phyloP scores from a whole-genome alignment of 768 basidiomycete genomes.

The Phylloporus sp. region DNA sequence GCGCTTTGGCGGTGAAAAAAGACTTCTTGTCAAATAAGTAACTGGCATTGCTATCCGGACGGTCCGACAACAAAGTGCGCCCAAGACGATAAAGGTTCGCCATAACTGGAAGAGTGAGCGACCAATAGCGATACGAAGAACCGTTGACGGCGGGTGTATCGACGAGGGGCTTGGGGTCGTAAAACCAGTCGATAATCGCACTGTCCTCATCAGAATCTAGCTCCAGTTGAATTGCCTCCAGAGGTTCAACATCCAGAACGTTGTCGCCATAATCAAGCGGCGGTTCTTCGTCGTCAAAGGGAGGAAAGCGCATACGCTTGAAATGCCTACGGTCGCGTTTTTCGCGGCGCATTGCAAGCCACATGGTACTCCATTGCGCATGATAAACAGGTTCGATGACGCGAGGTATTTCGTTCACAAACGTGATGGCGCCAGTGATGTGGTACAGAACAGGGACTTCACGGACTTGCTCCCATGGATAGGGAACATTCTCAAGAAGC shows the following conservation, averaged over 20 bases:
- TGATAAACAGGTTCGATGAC: constrained; percentile 98
- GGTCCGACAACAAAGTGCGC: constrained; percentile 88
- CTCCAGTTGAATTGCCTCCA: constrained; percentile 97
- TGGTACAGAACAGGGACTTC: constrained; percentile 99
- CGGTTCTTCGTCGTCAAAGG: constrained; percentile 98
- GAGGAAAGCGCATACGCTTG: constrained; percentile 99
- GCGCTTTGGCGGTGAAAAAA: constrained; percentile 97
- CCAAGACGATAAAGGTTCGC: constrained; percentile 96
- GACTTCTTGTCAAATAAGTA: constrained; percentile 97
- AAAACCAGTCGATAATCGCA: constrained; percentile 96
- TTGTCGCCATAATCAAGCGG: constrained; percentile 99
- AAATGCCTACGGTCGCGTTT: constrained; percentile 98
- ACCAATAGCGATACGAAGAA: constrained; percentile 90
- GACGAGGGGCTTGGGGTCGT: constrained; percentile 91
- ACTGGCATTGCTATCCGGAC: constrained; percentile 83
- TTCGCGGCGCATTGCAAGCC: constrained; percentile 98
- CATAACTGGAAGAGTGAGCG: constrained; percentile 89
- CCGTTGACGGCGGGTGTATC: constrained; percentile 93
- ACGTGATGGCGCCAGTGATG: constrained; percentile 98
- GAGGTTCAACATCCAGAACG: constrained; percentile 93
- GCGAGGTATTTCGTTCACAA: constrained; percentile 97
- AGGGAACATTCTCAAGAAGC: constrained; percentile 96
- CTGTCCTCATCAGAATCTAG: constrained; percentile 88
- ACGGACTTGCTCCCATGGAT: constrained; percentile 98
- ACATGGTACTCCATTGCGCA: constrained; percentile 99